Evolutionary conservation across 768 basidiomycete species (phyloP).

Genomic region (Mycena olivaceomarginata): DNA sequence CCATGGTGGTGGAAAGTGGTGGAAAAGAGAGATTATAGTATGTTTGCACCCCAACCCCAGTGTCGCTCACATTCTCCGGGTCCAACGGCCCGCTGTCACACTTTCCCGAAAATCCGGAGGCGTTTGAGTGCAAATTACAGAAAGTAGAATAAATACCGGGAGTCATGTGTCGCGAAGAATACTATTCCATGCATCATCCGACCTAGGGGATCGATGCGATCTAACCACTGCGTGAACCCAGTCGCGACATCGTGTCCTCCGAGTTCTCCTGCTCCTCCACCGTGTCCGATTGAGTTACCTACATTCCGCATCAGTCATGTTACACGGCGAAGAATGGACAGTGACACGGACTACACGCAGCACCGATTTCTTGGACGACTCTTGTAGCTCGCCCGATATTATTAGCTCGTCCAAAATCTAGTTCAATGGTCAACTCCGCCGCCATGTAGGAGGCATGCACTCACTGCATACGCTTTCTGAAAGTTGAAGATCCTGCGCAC

Average conservation of each 20-base stretch:
- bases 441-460: slow-evolving; percentile 37
- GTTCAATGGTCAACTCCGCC: not conserved
- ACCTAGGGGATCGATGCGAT: slow-evolving; percentile 22
- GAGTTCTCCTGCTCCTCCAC: slow-evolving; percentile 92
- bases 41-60: too few species aligned
- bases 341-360: slow-evolving; percentile 69
- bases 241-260: slow-evolving; percentile 86
- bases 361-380: slow-evolving; percentile 87
- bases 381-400: slow-evolving; percentile 90
- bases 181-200: not conserved
- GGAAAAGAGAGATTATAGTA: slow-evolving; percentile 44
- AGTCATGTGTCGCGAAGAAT: slow-evolving; percentile 17
- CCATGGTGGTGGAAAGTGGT: slow-evolving; percentile 43
- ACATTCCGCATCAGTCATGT: slow-evolving; percentile 6
- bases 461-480: slow-evolving; percentile 88
- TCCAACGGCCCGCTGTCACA: too few species aligned
- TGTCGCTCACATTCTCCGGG: too few species aligned
- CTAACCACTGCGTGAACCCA: slow-evolving; percentile 86
- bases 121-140: slow-evolving; percentile 23
- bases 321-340: not conserved
- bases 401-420: slow-evolving; percentile 89
- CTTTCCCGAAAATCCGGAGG: not conserved
- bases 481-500: slow-evolving; percentile 87
- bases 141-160: not conserved
- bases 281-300: slow-evolving; percentile 91